These are phyloP conservation scores for Eremothecium cymbalariae DNA, from an alignment of 1,139 yeast species.

Conservation along the genomic window DNA sequence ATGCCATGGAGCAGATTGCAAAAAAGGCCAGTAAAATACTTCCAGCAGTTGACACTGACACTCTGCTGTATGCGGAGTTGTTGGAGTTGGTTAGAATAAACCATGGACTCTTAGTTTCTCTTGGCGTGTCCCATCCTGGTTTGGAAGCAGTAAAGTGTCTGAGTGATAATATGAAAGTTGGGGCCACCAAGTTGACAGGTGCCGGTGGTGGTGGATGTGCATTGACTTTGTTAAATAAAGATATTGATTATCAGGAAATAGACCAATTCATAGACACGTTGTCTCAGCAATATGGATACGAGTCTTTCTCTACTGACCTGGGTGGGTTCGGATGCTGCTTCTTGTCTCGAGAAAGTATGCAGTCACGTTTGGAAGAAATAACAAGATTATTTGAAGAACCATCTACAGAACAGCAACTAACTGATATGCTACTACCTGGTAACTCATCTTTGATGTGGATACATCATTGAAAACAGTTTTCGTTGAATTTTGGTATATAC, in stretches of 20 bases:
- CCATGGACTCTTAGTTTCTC: conserved; percentile 76
- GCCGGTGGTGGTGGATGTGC: conserved; percentile 99
- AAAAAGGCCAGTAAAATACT: conserved; percentile 43
- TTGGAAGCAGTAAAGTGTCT: conserved; percentile 63
- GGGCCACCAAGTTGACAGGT: conserved; percentile 91
- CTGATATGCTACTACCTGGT: conserved; percentile 17
- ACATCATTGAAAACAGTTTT: too few relatives aligned
- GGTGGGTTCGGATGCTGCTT: conserved; percentile 87
- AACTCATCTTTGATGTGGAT: conserved; percentile 16
- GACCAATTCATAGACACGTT: conserved; percentile 30
- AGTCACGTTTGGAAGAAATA: conserved; percentile 26
- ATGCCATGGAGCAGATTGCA: conserved; percentile 62
- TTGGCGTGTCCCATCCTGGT: conserved; percentile 90
- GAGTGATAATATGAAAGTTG: conserved; percentile 55
- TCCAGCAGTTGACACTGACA: conserved; percentile 34
- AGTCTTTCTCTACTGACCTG: conserved; percentile 70
- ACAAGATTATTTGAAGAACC: conserved; percentile 12
- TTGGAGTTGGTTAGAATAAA: conserved; percentile 69
- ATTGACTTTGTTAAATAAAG: conserved; percentile 64
- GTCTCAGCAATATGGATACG: conserved; percentile 48
- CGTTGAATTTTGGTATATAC: neutral
- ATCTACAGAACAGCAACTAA: conserved; percentile 12
- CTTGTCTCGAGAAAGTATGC: conserved; percentile 26
- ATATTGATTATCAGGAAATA: conserved; percentile 36
- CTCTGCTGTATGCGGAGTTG: conserved; percentile 33